A percentile compares a stretch with the other conserved stretches of the same genome.
Evolutionary conservation across 73 alveolate species (phyloP).

Genomic region (Effrenium voratum): DNA sequence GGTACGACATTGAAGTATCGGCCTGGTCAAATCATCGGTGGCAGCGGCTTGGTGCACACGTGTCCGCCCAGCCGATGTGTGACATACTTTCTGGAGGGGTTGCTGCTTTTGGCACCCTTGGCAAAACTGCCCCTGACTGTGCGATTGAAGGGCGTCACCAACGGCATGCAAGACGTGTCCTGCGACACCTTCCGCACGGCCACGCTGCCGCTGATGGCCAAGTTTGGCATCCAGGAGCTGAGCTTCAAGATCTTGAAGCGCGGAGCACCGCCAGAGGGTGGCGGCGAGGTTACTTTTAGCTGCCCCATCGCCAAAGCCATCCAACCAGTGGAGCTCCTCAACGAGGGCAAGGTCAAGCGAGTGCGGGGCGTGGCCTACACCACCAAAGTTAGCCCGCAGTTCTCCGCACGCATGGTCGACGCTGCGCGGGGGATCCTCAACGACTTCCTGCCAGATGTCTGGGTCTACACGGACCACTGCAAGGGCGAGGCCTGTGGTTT

Average conservation of each 20-base stretch:
- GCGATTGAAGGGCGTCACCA: too few species aligned
- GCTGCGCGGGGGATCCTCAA: conserved; percentile 97
- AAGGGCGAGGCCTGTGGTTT: conserved; percentile 93
- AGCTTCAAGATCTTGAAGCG: conserved; percentile 87
- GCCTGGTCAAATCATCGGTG: conserved; percentile 71
- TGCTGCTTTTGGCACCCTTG: conserved; percentile 44
- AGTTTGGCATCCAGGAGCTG: conserved; percentile 87
- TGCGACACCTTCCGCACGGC: conserved; percentile 94
- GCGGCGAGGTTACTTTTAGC: conserved; percentile 89
- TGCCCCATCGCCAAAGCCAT: conserved; percentile 57
- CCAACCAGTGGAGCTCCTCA: conserved; percentile 82
- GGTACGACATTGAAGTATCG: background rate
- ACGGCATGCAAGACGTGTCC: conserved; percentile 11
- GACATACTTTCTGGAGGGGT: conserved; percentile 78
- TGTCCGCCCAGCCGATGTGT: conserved; percentile 64
- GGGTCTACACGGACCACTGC: conserved; percentile 98
- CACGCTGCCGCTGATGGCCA: conserved; percentile 89
- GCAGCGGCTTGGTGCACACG: conserved; percentile 53
- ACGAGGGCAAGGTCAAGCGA: conserved; percentile 94
- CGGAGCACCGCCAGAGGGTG: conserved; percentile 78
- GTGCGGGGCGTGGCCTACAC: conserved; percentile 94
- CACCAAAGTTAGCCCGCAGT: conserved; percentile 85
- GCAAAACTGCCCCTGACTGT: conserved; percentile 86
- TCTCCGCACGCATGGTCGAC: conserved; percentile 94
- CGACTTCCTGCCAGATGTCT: conserved; percentile 99